Conservation (phyloP, 225 moss, liverwort and hornwort genomes). For the Bryoerythrophyllum caledonicum region DNA sequence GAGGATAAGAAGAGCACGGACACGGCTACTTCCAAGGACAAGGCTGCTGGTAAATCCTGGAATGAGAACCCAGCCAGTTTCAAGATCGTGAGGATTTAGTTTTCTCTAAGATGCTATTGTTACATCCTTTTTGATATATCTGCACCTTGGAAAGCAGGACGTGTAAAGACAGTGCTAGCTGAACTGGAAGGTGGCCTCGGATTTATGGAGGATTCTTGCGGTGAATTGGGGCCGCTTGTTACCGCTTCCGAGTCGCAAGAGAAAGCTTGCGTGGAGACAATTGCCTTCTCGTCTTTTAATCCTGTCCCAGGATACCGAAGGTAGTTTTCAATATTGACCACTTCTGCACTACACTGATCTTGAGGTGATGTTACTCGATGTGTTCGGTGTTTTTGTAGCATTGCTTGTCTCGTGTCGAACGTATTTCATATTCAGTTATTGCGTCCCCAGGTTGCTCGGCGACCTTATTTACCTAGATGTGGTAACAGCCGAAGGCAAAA, state of each 20-base stretch:
- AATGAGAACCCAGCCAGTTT: not conserved
- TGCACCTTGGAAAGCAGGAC: slow-evolving; percentile 17
- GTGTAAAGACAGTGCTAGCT: slow-evolving; percentile 49
- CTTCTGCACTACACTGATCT: not conserved
- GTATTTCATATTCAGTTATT: not conserved
- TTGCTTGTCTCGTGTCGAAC: not conserved
- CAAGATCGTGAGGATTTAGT: not conserved
- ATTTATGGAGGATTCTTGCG: slow-evolving; percentile 67
- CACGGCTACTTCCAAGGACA: slow-evolving; percentile 4
- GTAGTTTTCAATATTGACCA: slow-evolving; percentile 26
- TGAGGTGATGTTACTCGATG: not conserved
- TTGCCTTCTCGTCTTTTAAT: slow-evolving; percentile 78
- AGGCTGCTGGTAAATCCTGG: slow-evolving; percentile 2
- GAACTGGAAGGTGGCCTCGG: slow-evolving; percentile 69
- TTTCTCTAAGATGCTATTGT: slow-evolving; percentile 7
- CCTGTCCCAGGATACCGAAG: slow-evolving; percentile 75
- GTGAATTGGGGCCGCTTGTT: slow-evolving; percentile 51
- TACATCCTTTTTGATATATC: not conserved
- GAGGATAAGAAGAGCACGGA: slow-evolving; percentile 19
- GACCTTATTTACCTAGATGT: slow-evolving; percentile 71
- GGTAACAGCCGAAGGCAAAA: slow-evolving; percentile 58
- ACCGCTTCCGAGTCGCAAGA: slow-evolving; percentile 35
- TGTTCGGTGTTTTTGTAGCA: not conserved
- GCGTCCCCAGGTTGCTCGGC: slow-evolving; percentile 55
- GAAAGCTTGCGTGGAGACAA: slow-evolving; percentile 58